Evolutionary conservation across 2,329 filamentous ascomycete species (phyloP).

Genomic region (Fusarium haematococcum): DNA sequence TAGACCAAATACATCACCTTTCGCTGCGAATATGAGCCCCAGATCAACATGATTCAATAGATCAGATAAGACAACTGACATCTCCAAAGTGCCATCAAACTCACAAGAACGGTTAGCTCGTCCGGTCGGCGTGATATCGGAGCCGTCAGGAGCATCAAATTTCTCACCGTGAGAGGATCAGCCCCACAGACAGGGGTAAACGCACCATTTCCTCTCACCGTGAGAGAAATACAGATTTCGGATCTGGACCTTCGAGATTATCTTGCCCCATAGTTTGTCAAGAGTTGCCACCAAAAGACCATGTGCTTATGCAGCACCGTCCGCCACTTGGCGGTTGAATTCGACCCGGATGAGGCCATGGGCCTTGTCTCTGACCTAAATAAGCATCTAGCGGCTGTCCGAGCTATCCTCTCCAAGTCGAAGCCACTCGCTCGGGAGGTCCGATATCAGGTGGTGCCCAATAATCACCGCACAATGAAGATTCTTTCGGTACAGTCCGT

Average conservation of each 20-base stretch:
- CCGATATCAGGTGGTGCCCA: slow-evolving; percentile 46
- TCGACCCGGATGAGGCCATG: slow-evolving; percentile 37
- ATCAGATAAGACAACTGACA: background rate
- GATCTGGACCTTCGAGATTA: background rate
- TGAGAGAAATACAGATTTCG: slow-evolving; percentile 16
- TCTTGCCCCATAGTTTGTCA: background rate
- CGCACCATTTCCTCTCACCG: slow-evolving; percentile 21
- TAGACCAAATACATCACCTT: background rate
- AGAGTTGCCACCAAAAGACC: background rate
- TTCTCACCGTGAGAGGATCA: slow-evolving; percentile 36
- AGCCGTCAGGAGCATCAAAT: background rate
- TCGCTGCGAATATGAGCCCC: background rate
- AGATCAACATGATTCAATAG: background rate
- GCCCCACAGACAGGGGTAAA: slow-evolving; percentile 13
- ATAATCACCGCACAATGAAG: slow-evolving; percentile 48
- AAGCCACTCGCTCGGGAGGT: slow-evolving; percentile 45
- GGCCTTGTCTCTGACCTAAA: slow-evolving; percentile 42
- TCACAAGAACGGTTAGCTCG: background rate
- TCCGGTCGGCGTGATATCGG: slow-evolving; percentile 13
- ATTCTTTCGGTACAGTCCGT: slow-evolving; percentile 39
- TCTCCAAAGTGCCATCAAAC: background rate
- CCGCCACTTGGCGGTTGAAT: slow-evolving; percentile 34
- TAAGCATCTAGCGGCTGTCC: slow-evolving; percentile 43
- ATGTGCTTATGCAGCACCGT: slow-evolving; percentile 43
- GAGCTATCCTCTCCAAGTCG: slow-evolving; percentile 43